Evolutionary conservation across 179 eudicot species (phyloP).

Genomic region (Vitellaria paradoxa): DNA sequence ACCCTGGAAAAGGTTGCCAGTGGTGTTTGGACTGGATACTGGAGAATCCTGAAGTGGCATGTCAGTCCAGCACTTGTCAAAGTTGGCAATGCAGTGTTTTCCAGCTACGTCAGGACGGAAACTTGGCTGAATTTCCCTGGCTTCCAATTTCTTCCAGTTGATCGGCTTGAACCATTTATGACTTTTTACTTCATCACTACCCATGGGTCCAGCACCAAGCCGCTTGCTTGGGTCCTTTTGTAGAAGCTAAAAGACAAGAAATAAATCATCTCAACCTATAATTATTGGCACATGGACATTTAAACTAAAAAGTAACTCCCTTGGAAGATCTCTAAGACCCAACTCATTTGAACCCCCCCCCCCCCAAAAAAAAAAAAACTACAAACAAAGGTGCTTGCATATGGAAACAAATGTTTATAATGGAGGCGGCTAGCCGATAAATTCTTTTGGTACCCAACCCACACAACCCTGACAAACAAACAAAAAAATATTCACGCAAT

Average conservation of each 20-base stretch:
- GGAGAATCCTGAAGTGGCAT: conserved; percentile 81
- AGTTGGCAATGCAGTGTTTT: conserved; percentile 71
- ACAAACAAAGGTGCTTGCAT: background rate
- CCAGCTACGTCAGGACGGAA: conserved; percentile 78
- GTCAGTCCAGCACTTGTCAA: conserved; percentile 74
- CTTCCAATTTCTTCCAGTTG: conserved; percentile 82
- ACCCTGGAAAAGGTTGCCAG: conserved; percentile 58
- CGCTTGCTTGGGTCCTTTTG: conserved; percentile 74
- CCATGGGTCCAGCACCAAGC: conserved; percentile 66
- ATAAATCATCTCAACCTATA: background rate
- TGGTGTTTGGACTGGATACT: conserved; percentile 64
- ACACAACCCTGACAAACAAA: too few relatives aligned
- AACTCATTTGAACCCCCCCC: background rate
- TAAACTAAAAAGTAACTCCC: background rate
- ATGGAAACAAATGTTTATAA: too few relatives aligned
- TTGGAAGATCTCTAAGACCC: background rate
- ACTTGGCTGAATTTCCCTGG: conserved; percentile 63
- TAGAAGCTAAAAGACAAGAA: conserved; percentile 43
- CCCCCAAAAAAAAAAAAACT: background rate
- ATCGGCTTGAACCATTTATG: conserved; percentile 91
- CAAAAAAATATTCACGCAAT: background rate
- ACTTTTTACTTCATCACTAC: conserved; percentile 70
- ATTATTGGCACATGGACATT: background rate
- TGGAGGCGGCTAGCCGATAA: too few relatives aligned
- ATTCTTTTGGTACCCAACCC: background rate